These are phyloP conservation scores for Paraglomus occultum DNA, from an alignment of 192 early-diverging fungal species.

Conservation along the genomic window DNA sequence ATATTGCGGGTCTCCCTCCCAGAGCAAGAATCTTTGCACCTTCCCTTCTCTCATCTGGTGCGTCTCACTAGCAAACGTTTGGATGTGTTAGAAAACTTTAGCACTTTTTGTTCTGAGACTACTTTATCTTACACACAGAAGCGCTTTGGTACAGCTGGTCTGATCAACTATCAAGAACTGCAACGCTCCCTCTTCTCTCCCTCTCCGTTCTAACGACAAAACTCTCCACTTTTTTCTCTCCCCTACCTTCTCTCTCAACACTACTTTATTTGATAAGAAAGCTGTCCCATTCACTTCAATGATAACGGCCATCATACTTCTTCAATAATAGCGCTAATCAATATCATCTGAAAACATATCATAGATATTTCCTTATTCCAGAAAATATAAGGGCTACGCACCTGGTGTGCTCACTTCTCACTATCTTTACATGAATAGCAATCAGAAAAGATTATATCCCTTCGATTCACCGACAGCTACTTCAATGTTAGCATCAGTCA, in stretches of 20 bases:
- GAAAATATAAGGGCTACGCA: not conserved
- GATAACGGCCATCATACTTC: not conserved
- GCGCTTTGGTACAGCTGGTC: constrained; percentile 11
- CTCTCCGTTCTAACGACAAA: not conserved
- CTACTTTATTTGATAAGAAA: not conserved
- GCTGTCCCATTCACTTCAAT: not conserved
- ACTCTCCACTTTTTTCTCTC: not conserved
- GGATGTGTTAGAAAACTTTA: too few species aligned
- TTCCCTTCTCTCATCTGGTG: too few species aligned
- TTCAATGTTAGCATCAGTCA: not conserved
- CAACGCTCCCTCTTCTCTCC: not conserved
- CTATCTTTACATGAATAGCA: constrained; percentile 25
- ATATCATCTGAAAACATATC: not conserved
- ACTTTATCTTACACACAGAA: too few species aligned
- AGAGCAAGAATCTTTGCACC: too few species aligned
- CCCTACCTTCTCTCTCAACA: not conserved
- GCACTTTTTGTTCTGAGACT: too few species aligned
- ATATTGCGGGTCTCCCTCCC: too few species aligned
- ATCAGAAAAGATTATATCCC: constrained; percentile 25
- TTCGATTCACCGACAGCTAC: constrained; percentile 5
- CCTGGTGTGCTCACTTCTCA: not conserved
- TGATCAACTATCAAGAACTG: not conserved
- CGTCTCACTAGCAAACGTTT: too few species aligned
- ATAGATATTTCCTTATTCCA: not conserved
- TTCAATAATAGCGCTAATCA: not conserved